Evolutionary conservation across 345 rosid species (phyloP).

Genomic region (Lepidium didymum): DNA sequence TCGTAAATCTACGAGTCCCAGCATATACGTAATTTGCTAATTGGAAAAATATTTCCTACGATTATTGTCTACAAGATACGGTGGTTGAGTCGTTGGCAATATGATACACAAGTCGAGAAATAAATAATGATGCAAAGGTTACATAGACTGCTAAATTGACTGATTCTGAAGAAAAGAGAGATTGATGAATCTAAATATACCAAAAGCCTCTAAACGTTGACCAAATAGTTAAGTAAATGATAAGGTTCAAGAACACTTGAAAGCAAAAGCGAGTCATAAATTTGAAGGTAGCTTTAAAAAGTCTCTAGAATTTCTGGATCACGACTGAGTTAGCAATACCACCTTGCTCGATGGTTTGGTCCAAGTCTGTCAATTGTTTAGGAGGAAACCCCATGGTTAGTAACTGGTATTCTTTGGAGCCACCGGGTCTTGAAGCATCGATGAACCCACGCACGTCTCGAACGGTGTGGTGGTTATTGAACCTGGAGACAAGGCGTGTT

Average conservation of each 20-base stretch:
- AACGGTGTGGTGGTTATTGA: slow-evolving; percentile 50
- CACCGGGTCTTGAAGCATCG: slow-evolving; percentile 71
- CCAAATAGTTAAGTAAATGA: background rate
- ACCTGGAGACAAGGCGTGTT: slow-evolving; percentile 29
- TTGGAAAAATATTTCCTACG: background rate
- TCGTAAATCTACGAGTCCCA: slow-evolving; percentile 12
- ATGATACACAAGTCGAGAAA: background rate
- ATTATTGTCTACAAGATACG: slow-evolving; percentile 1
- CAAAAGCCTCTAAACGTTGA: background rate
- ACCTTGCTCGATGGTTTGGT: slow-evolving; percentile 85
- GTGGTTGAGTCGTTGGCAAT: slow-evolving; percentile 1
- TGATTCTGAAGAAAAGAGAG: background rate
- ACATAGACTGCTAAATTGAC: background rate
- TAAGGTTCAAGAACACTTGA: background rate
- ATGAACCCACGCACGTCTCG: slow-evolving; percentile 75
- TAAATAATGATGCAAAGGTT: background rate
- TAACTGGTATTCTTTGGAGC: slow-evolving; percentile 59
- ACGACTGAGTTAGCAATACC: slow-evolving; percentile 87
- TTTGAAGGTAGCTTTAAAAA: background rate
- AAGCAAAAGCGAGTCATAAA: background rate
- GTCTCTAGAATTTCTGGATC: slow-evolving; percentile 75
- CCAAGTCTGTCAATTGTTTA: slow-evolving; percentile 53
- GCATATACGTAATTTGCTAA: background rate
- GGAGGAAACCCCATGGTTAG: slow-evolving; percentile 98
- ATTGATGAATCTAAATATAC: slow-evolving; percentile 3